Conservation (phyloP, 306 rosid species). For the Hylodesmum podocarpum region DNA sequence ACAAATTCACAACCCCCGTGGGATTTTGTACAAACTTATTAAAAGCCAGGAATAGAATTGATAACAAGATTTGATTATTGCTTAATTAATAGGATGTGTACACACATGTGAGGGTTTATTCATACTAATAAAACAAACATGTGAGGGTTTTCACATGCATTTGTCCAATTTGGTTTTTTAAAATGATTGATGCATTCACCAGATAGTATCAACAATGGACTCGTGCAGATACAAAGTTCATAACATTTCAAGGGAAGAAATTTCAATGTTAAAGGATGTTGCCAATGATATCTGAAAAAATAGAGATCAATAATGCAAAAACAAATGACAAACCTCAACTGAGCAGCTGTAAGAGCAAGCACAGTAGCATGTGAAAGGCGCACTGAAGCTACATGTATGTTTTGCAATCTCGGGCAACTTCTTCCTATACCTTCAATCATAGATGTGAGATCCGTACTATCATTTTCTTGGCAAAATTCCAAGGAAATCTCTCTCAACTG, state of each 20-base stretch:
- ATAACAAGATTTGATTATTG: background rate
- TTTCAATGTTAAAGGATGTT: background rate
- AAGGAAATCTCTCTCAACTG: conserved; percentile 83
- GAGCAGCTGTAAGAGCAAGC: conserved; percentile 87
- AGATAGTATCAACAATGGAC: background rate
- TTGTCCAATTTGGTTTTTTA: background rate
- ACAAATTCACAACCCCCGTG: background rate
- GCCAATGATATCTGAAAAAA: background rate
- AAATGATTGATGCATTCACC: conserved; percentile 8
- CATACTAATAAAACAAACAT: background rate
- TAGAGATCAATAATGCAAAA: conserved; percentile 6
- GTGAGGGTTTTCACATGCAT: too few relatives aligned
- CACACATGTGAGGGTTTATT: background rate
- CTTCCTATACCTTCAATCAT: conserved; percentile 73
- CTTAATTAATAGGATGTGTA: background rate
- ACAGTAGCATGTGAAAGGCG: conserved; percentile 83
- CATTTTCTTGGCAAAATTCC: conserved; percentile 76
- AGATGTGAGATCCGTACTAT: conserved; percentile 63
- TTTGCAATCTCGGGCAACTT: conserved; percentile 77
- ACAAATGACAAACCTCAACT: conserved; percentile 63
- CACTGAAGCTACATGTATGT: conserved; percentile 85
- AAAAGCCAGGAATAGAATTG: background rate
- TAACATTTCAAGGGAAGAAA: background rate
- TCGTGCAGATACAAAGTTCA: conserved; percentile 6
- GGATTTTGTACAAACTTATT: background rate